Conservation (phyloP, 495 filamentous ascomycete species). For the Cercophora sp. region DNA sequence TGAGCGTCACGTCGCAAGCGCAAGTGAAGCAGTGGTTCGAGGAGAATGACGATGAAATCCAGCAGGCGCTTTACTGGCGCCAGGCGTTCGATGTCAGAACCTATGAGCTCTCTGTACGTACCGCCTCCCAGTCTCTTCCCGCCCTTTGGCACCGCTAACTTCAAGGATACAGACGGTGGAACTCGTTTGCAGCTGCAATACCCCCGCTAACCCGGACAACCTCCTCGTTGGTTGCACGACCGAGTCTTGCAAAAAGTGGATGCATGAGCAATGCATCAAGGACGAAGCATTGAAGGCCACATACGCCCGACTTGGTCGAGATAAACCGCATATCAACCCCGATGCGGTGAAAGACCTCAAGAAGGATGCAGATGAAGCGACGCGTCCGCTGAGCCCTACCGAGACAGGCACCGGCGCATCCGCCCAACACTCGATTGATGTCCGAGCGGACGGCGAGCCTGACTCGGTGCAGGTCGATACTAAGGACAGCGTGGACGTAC, state of each 20-base stretch:
- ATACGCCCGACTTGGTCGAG: conserved; percentile 42
- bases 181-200: conserved; percentile 57
- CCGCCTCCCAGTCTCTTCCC: not conserved
- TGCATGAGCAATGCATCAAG: conserved; percentile 59
- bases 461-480: conserved; percentile 29
- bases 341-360: conserved; percentile 35
- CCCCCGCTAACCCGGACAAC: conserved; percentile 61
- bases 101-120: conserved; percentile 54
- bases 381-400: conserved; percentile 40
- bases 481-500: conserved; percentile 26
- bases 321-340: conserved; percentile 38
- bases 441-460: conserved; percentile 35
- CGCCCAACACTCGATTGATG: conserved; percentile 44
- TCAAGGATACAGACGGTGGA: conserved; percentile 44
- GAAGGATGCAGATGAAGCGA: conserved; percentile 31
- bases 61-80: conserved; percentile 59
- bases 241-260: conserved; percentile 56
- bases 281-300: conserved; percentile 46
- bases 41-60: conserved; percentile 56
- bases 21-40: conserved; percentile 54
- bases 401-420: conserved; percentile 39
- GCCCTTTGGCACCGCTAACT: conserved; percentile 11
- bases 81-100: conserved; percentile 57
- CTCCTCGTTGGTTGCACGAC: conserved; percentile 55
- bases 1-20: conserved; percentile 45